Percentiles rank a stretch among this genome's conserved stretches.
phyloP scores from a whole-genome alignment of 805 yeast species.

The Wickerhamiella qilinensis region DNA sequence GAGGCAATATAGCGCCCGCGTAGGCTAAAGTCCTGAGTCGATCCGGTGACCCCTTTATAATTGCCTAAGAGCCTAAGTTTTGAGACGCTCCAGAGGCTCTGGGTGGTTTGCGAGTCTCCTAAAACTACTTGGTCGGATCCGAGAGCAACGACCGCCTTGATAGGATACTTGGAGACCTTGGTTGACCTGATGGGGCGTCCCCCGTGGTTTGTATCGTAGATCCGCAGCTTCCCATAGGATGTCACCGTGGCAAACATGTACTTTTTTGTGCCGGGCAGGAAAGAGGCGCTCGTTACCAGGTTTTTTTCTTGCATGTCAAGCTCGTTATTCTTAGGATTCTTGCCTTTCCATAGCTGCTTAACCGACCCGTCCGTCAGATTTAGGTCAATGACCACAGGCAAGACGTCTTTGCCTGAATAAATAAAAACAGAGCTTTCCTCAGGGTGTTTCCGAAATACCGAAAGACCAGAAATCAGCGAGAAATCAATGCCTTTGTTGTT shows the following conservation, averaged over 20 bases:
- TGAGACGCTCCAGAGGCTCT: slow-evolving; percentile 26
- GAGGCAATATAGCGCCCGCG: slow-evolving; percentile 33
- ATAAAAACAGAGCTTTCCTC: slow-evolving; percentile 41
- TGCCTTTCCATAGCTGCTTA: slow-evolving; percentile 42
- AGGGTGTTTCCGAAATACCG: slow-evolving; percentile 25
- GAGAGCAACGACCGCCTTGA: slow-evolving; percentile 27
- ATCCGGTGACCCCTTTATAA: slow-evolving; percentile 63
- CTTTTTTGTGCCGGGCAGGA: slow-evolving; percentile 24
- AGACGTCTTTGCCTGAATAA: slow-evolving; percentile 75
- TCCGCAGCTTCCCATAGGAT: slow-evolving; percentile 56
- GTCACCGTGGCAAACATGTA: slow-evolving; percentile 52
- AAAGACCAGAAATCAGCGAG: slow-evolving; percentile 5
- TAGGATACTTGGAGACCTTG: slow-evolving; percentile 39
- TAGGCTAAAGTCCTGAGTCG: slow-evolving; percentile 29
- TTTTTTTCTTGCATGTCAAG: slow-evolving; percentile 71
- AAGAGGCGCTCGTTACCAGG: slow-evolving; percentile 48
- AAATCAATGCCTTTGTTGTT: slow-evolving; percentile 4
- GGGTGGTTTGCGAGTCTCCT: slow-evolving; percentile 54
- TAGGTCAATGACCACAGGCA: slow-evolving; percentile 30
- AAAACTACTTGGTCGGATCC: slow-evolving; percentile 36
- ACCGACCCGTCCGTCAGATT: slow-evolving; percentile 21
- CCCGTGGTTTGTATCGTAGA: slow-evolving; percentile 53
- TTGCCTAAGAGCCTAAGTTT: slow-evolving; percentile 39
- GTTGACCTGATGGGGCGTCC: slow-evolving; percentile 48
- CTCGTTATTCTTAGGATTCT: slow-evolving; percentile 67